These are phyloP conservation scores for Musa balbisiana DNA, from an alignment of 202 grass and related monocot species.

Conservation along the genomic window DNA sequence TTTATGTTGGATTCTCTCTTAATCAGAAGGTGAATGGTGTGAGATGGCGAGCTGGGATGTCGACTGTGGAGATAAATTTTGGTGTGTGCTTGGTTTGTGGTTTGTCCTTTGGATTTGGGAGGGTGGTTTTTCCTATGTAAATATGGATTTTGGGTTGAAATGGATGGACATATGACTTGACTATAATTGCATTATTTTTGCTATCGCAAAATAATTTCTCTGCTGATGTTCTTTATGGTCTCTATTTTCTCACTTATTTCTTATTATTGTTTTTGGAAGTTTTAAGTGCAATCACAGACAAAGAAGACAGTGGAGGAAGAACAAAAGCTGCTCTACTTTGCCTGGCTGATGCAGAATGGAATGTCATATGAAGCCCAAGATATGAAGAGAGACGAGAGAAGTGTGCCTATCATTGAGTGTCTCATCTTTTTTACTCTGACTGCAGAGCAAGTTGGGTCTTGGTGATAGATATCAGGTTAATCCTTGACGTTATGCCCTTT, in stretches of 20 bases:
- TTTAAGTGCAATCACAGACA: background rate
- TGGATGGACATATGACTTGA: conserved; percentile 9
- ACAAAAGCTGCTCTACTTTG: conserved; percentile 17
- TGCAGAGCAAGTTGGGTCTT: background rate
- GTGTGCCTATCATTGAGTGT: background rate
- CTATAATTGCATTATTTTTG: background rate
- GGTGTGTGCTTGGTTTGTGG: background rate
- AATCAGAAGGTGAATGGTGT: background rate
- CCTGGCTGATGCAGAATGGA: background rate
- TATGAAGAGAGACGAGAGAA: background rate
- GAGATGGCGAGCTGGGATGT: background rate
- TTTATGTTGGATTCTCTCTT: background rate
- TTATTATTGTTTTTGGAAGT: background rate
- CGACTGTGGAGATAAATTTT: background rate
- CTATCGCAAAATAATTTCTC: too few species aligned
- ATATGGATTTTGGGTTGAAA: conserved; percentile 13
- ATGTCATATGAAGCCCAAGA: background rate
- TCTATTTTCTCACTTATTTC: background rate
- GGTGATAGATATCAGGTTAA: background rate
- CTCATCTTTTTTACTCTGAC: conserved; percentile 17
- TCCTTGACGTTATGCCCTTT: background rate
- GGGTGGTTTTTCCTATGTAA: background rate
- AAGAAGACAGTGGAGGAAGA: background rate
- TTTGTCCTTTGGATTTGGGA: background rate
- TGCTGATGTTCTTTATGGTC: background rate